phyloP scores from a whole-genome alignment of 2,329 filamentous ascomycete species.

The Calonectria multiphialidica region DNA sequence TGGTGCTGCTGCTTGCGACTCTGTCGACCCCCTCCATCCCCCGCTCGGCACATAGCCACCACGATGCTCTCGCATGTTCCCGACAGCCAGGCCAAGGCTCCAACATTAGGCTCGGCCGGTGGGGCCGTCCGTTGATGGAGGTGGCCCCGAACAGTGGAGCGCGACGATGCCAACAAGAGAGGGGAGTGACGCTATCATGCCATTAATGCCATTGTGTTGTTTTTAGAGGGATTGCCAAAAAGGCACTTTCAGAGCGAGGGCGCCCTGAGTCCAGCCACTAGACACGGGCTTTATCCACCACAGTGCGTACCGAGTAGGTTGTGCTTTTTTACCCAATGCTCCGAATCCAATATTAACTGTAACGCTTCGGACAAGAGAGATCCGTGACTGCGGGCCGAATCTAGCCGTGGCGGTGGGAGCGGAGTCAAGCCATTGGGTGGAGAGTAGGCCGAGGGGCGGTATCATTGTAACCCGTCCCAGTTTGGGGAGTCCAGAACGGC shows the following conservation, averaged over 20 bases:
- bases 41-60: conserved; percentile 11
- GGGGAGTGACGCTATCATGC: conserved; percentile 42
- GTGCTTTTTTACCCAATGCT: conserved; percentile 3
- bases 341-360: not conserved
- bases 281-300: not conserved
- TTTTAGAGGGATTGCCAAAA: conserved; percentile 15
- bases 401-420: conserved; percentile 29
- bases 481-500: conserved; percentile 11
- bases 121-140: conserved; percentile 41
- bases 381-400: conserved; percentile 41
- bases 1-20: conserved; percentile 12
- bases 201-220: conserved; percentile 3
- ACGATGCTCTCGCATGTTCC: conserved; percentile 14
- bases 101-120: conserved; percentile 28
- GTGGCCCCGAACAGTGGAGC: conserved; percentile 25
- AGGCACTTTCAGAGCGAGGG: not conserved
- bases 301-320: not conserved
- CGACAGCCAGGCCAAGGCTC: conserved; percentile 13
- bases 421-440: not conserved
- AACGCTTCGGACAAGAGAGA: conserved; percentile 11
- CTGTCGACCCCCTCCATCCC: conserved; percentile 12
- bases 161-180: conserved; percentile 10
- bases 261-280: not conserved
- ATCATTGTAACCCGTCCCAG: not conserved
- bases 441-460: conserved; percentile 6